Base-by-base conservation (phyloP, 805 yeast genomes). In the Tetrapisispora iriomotensis region DNA sequence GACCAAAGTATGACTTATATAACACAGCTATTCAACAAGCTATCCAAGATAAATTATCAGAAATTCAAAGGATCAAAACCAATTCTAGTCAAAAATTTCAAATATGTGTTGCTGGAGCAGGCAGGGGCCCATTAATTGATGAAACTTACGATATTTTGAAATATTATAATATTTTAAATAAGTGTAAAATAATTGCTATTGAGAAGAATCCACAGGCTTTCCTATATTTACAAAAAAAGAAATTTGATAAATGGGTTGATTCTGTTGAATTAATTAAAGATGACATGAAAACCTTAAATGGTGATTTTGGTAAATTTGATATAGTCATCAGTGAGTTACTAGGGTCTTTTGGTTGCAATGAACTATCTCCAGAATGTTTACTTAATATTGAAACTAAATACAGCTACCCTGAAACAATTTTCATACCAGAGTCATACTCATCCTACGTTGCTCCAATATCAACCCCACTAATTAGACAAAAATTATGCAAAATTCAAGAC, bases 321-420 rank as follows among this genome's bases (percentile, higher is more conserved):
- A 51, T 88, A 31, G 71, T 87, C 8, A 69, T 90, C 1, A 81
- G 94, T 32, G 96, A 88, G 56, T 63, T 90, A 7, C 59, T 88
- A 21, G 96, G 96, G 6, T 83, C 95, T 13, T 82, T 90, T 62
- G 96, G 95, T 4, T 90, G 94, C 57, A 90, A 88, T 58, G 96
- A 88, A 55, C 66, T 85, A 14, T 71, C 84, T 8, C 96, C 97
- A 0, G 97, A 88, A 56, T 79, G 92, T 42, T 57, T 85, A 3
- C 65, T 64, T 33, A 61, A 69, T 1, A 50, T 68, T 14, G 70
- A 72, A 37, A 45, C 51, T 35, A 48, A 74, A 58, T 48, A 71
- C 58, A 38, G 61, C 18, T 58, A 56, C 7, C 42, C 48, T 9
- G 41, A 56, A 26, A 81, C 84, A 2, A 58, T 75, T 17, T 77